Base-by-base conservation (phyloP, 83 land plant genomes). In the Diphasiastrum complanatum region DNA sequence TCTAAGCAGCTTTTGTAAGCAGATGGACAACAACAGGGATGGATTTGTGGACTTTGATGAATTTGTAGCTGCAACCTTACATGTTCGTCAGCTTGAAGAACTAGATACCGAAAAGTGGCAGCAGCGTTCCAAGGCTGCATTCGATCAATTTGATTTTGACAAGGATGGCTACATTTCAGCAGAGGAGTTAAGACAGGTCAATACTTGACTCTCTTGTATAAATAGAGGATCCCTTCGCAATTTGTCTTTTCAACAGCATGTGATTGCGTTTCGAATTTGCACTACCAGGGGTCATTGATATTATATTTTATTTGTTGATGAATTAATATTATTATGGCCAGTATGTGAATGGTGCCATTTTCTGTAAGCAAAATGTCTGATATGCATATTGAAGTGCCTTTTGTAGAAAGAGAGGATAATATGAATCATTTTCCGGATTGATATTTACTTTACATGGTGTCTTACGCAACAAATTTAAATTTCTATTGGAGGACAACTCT, bases 1-100 rank as follows among this genome's bases (percentile, higher is more conserved):
- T 25, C 35, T 38, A 12, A 27, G 26, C 0, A 35, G 37, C 28
- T 69, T 5, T 28, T 28, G 16, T 6, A 41, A 30, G 49, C 80
- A 92, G 97, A 92, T 93, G 71, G 99, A 95, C 61, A 70, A 81
- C 81, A 95, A 95, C 64, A 86, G 85, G 31, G 99, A 95, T 68
- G 99, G 99, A 49, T 74, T 95, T 38, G 97, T 95, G 25, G 99
- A 95, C 54, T 95, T 95, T 60, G 52, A 81, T n/a, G 99, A 95
- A 63, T 95, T 95, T 73, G 99, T 89, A 50, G 89, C 99, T 41
- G 99, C 99, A 4, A 76, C 99, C 12, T 51, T 95, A 47, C 96
- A 86, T 63, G 97, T 89, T 47, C 86, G 80, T 77, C 99, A 95
- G 67, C 41, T 95, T 63, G 89, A 88, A 62, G 92, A 95, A 40